phyloP scores from a whole-genome alignment of 2,329 filamentous ascomycete genomes.

The Peltaster fructicola region DNA sequence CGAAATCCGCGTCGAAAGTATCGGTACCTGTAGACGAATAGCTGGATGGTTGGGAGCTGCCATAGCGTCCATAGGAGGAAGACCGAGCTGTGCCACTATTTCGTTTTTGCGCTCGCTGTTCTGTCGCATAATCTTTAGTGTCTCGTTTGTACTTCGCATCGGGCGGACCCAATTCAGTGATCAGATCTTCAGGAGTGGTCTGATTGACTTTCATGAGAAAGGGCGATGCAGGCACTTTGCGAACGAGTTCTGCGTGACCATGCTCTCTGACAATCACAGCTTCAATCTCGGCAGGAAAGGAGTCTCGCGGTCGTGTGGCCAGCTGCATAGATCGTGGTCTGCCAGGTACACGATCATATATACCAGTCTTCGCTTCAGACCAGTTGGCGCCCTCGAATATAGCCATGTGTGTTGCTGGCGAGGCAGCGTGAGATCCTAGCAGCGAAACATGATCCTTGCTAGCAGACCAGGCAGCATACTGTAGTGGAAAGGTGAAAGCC shows the following conservation, averaged over 20 bases:
- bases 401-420: constrained; percentile 70
- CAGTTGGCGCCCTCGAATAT: constrained; percentile 83
- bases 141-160: constrained; percentile 60
- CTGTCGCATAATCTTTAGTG: constrained; percentile 4
- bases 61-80: constrained; percentile 9
- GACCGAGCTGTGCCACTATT: constrained; percentile 12
- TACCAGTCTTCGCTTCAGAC: constrained; percentile 57
- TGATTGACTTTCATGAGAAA: constrained; percentile 63
- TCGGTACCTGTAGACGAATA: constrained; percentile 25
- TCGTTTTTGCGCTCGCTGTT: constrained; percentile 8
- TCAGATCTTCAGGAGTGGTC: constrained; percentile 79
- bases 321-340: constrained; percentile 57
- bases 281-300: constrained; percentile 77
- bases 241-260: constrained; percentile 56
- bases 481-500: constrained; percentile 76
- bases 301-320: constrained; percentile 54
- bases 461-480: constrained; percentile 55
- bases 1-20: constrained; percentile 27
- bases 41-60: constrained; percentile 18
- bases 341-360: constrained; percentile 60
- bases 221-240: constrained; percentile 47
- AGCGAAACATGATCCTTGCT: constrained; percentile 70
- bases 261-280: constrained; percentile 52
- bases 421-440: constrained; percentile 59
- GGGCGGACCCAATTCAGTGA: constrained; percentile 79